Conservation (phyloP, 495 filamentous ascomycete species). For the Xylaria sp. region DNA sequence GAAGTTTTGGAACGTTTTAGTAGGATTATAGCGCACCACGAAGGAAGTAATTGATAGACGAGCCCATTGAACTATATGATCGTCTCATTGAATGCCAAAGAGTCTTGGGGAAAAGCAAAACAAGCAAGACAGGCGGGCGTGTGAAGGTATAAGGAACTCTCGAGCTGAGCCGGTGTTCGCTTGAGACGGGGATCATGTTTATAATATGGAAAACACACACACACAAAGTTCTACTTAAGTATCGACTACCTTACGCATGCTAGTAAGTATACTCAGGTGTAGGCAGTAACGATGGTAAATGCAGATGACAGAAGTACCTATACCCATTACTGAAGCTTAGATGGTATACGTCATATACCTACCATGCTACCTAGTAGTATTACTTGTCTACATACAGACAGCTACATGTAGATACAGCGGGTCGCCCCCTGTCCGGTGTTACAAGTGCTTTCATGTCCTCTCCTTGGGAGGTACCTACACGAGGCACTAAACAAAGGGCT, state of each 20-base stretch:
- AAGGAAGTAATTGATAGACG: conserved; percentile 38
- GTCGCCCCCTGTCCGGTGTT: conserved; percentile 14
- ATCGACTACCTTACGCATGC: background rate
- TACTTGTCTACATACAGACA: background rate
- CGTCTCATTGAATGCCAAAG: conserved; percentile 31
- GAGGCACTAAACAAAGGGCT: background rate
- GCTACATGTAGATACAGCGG: conserved; percentile 17
- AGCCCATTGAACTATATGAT: conserved; percentile 28
- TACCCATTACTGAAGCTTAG: background rate
- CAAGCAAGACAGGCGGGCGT: background rate
- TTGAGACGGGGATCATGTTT: conserved; percentile 18
- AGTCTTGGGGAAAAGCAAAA: background rate
- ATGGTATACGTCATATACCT: conserved; percentile 15
- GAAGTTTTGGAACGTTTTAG: background rate
- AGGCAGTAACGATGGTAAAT: background rate
- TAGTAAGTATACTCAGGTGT: background rate
- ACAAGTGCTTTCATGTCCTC: conserved; percentile 7
- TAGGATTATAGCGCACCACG: conserved; percentile 37
- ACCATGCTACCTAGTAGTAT: background rate
- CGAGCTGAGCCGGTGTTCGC: background rate
- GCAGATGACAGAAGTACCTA: background rate
- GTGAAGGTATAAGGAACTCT: conserved; percentile 14
- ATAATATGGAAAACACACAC: background rate
- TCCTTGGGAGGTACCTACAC: background rate
- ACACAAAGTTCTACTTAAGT: background rate